Percentiles rank a stretch among this genome's conserved stretches.
phyloP scores from a whole-genome alignment of 179 eudicot genomes.

The Beta lomatogona region DNA sequence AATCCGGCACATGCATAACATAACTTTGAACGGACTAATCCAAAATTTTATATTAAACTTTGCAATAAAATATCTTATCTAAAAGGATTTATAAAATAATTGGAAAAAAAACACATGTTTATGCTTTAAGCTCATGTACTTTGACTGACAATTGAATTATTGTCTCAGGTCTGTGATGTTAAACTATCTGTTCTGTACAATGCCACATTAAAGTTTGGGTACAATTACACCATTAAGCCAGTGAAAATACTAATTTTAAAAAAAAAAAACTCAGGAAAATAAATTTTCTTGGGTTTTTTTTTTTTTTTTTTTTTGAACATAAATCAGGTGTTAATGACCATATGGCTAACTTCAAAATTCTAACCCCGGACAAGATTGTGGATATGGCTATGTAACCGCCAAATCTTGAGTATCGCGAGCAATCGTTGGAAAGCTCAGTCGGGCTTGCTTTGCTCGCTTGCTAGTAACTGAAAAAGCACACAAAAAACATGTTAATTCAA shows the following conservation, averaged over 20 bases:
- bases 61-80: slow-evolving; percentile 18
- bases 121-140: slow-evolving; percentile 12
- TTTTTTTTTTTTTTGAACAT: not conserved
- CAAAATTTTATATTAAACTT: not conserved
- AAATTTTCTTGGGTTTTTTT: too few relatives aligned
- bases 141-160: not conserved
- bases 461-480: slow-evolving; percentile 39
- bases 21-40: slow-evolving; percentile 6
- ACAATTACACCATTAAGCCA: slow-evolving; percentile 8
- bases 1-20: slow-evolving; percentile 19
- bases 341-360: not conserved
- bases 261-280: not conserved
- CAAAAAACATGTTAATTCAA: not conserved
- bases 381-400: slow-evolving; percentile 37
- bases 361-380: not conserved
- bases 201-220: slow-evolving; percentile 5
- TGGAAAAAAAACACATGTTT: slow-evolving; percentile 1
- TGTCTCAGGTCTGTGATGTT: slow-evolving; percentile 7
- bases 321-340: not conserved
- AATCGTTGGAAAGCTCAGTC: slow-evolving; percentile 55
- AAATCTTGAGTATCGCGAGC: slow-evolving; percentile 43
- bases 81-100: not conserved
- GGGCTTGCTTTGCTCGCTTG: slow-evolving; percentile 66
- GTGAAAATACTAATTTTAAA: too few relatives aligned
- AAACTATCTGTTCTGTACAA: slow-evolving; percentile 23